phyloP scores from a whole-genome alignment of 139 green algal species.

The Dunaliella sp. region DNA sequence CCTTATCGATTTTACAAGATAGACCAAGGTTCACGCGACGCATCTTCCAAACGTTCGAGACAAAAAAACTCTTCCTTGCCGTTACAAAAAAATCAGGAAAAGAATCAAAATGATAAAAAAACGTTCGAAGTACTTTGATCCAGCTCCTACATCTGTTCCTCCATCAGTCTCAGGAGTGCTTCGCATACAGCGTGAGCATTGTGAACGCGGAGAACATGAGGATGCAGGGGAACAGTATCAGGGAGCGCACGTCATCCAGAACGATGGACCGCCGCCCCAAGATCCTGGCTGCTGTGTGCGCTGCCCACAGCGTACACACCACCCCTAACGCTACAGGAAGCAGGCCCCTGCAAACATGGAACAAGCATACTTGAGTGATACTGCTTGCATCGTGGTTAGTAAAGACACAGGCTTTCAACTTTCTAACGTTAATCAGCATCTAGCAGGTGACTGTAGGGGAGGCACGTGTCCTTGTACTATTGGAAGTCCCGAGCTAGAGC shows the following conservation, averaged over 20 bases:
- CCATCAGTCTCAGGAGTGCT: not conserved
- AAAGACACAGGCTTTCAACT: no score
- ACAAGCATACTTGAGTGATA: no score
- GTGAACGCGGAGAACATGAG: conserved; percentile 82
- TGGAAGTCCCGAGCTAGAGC: no score
- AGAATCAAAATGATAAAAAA: not conserved
- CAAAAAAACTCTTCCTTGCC: not conserved
- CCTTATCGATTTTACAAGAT: not conserved
- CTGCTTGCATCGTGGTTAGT: no score
- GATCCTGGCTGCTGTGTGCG: conserved; percentile 61
- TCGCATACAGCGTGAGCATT: conserved; percentile 75
- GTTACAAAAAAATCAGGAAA: not conserved
- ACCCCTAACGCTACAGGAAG: conserved; percentile 32
- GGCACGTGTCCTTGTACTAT: no score
- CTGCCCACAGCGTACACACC: conserved; percentile 70
- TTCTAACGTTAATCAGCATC: no score
- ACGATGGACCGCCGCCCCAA: conserved; percentile 58
- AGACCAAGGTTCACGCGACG: no score
- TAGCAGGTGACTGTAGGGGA: no score
- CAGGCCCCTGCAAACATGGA: conserved; percentile 16
- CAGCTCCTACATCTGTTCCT: conserved; percentile 32
- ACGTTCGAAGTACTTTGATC: not conserved
- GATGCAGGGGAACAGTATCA: conserved; percentile 81
- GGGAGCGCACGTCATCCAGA: conserved; percentile 56
- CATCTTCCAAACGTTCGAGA: not conserved